Base-by-base conservation (phyloP, 768 basidiomycete species). In the Mycena galericulata region DNA sequence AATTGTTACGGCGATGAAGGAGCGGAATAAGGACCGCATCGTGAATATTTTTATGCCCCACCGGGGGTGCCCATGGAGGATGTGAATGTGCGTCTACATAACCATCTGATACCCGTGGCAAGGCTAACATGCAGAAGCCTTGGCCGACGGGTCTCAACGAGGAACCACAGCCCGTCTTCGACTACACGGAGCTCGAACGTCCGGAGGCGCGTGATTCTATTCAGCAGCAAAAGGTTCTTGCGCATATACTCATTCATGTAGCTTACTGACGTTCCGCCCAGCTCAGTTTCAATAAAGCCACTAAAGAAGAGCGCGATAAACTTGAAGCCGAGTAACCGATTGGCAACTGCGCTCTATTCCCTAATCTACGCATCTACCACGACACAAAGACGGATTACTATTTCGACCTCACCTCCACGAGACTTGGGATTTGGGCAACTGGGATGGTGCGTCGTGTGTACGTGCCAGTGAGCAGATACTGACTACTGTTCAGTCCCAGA, bases 221-320 rank as follows among this genome's bases (percentile, higher is more conserved):
- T 29, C 3, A 20, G 1, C 26, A 10, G 2, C 57, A 58, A 40
- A 58, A 58, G 57, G 57, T 58, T 11, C 7, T 14, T 18, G 15
- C 55, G 26, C 53, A 38, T 54, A 54, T 54, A 38, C 22, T 34
- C 53, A 20, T 17, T 26, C 43, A 14, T 57, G 11, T 11, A 1
- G 26, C 15, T 57, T 4, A 38, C 38, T 27, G 36, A 36, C 4
- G 5, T 10, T 4, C 18, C 40, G 11, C 9, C 9, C 18, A 41
- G 40, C 11, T 9, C 9, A 49, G 5, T 15, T 61, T 61, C 59
- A 61, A 61, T n/a, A 49, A 61, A 18, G n/a, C 59, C 5, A 61
- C 46, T 1, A 38, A 38, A 4, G 59, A 34, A 3, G 59, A 61
- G 18, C 55, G 55, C 26, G 38, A 38, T 2, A 57, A 57, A 26